Conservation (phyloP, 192 early-diverging fungal genomes). For the Endogone sp. region DNA sequence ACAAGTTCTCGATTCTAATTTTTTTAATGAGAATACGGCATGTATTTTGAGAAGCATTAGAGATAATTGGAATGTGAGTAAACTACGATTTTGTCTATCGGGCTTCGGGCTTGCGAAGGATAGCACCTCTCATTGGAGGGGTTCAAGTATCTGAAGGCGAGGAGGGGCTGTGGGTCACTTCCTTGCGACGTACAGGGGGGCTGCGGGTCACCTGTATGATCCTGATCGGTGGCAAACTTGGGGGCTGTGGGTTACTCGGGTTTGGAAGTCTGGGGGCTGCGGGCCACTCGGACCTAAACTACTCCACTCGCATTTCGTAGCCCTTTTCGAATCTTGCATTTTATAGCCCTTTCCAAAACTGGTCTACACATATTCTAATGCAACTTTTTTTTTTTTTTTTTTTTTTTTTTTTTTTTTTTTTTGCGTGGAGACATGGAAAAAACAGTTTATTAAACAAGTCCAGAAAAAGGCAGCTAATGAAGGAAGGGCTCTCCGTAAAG, state of each 20-base stretch:
- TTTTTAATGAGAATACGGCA: conserved; percentile 9
- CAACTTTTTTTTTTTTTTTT: conserved; percentile 12
- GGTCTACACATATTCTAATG: conserved; percentile 4
- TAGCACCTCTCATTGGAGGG: conserved; percentile 12
- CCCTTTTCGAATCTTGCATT: not conserved
- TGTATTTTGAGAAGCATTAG: conserved; percentile 12
- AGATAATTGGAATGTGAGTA: not conserved
- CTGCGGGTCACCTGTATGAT: not conserved
- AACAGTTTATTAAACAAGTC: conserved; percentile 6
- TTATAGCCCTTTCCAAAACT: not conserved
- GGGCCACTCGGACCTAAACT: conserved; percentile 15
- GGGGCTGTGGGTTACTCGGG: conserved; percentile 12
- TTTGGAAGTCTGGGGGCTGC: conserved; percentile 24
- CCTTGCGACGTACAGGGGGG: conserved; percentile 11
- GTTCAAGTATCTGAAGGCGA: conserved; percentile 14
- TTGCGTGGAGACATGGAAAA: conserved; percentile 18
- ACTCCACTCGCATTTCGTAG: conserved; percentile 8
- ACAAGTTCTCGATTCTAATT: conserved; percentile 9
- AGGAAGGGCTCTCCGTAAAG: not conserved
- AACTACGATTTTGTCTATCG: not conserved
- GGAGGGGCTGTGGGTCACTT: conserved; percentile 17
- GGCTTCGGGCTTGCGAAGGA: conserved; percentile 17
- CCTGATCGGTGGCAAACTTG: conserved; percentile 15
- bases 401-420: conserved; percentile 11
- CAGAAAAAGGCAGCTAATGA: not conserved